phyloP scores from a whole-genome alignment of 2,329 filamentous ascomycete species.

The Paecilomyces sp. region DNA sequence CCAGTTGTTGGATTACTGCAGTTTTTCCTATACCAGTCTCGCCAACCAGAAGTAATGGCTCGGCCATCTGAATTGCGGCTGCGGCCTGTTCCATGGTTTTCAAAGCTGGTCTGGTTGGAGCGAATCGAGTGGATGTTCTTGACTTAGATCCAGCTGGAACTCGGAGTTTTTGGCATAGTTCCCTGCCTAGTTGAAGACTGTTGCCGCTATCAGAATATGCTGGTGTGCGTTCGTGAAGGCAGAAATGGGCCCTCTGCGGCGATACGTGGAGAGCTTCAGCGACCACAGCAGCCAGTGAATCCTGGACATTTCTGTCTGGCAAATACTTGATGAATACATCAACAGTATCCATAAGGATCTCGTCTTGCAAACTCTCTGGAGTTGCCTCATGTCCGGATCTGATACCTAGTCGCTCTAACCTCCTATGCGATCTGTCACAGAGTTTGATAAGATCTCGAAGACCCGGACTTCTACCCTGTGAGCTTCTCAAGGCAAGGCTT shows the following conservation, averaged over 20 bases:
- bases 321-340: constrained; percentile 87
- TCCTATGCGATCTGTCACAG: constrained; percentile 66
- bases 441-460: constrained; percentile 84
- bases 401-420: constrained; percentile 53
- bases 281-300: constrained; percentile 53
- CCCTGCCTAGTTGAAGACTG: constrained; percentile 59
- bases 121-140: constrained; percentile 55
- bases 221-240: constrained; percentile 66
- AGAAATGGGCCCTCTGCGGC: constrained; percentile 71
- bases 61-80: constrained; percentile 71
- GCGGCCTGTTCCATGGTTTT: constrained; percentile 82
- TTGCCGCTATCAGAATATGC: constrained; percentile 55
- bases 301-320: constrained; percentile 56
- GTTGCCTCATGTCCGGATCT: constrained; percentile 63
- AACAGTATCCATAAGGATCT: constrained; percentile 87
- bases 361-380: constrained; percentile 64
- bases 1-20: constrained; percentile 87
- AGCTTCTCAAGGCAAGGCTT: constrained; percentile 29
- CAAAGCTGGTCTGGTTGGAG: constrained; percentile 78
- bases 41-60: constrained; percentile 90
- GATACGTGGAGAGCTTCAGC: constrained; percentile 84
- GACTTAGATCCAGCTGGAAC: constrained; percentile 39
- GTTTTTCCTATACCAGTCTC: constrained; percentile 99
- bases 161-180: constrained; percentile 52
- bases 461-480: constrained; percentile 52